phyloP scores from a whole-genome alignment of 1,139 yeast species.

The Debaryomyces coudertii region DNA sequence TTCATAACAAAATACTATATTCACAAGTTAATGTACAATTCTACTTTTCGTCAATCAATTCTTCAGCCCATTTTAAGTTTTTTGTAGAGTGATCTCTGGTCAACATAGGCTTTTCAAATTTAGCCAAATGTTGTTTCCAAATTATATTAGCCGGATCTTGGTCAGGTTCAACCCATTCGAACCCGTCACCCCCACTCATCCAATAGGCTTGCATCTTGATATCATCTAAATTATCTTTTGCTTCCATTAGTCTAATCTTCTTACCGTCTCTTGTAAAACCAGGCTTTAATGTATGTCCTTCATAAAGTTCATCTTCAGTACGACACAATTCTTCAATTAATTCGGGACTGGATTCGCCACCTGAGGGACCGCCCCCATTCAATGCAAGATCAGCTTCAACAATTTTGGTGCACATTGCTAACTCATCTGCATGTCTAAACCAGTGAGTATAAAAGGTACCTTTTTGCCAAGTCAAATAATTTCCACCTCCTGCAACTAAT shows the following conservation, averaged over 20 bases:
- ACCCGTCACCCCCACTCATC: constrained; percentile 76
- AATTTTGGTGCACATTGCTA: constrained; percentile 65
- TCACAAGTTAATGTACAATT: constrained; percentile 7
- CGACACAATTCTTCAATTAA: constrained; percentile 46
- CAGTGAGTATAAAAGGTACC: constrained; percentile 70
- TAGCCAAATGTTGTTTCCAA: constrained; percentile 49
- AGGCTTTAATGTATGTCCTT: constrained; percentile 35
- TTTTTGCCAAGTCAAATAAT: constrained; percentile 60
- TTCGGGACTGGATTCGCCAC: constrained; percentile 39
- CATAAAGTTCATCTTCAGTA: constrained; percentile 26
- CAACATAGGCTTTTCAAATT: constrained; percentile 26
- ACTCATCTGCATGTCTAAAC: constrained; percentile 68
- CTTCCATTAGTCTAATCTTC: constrained; percentile 42
- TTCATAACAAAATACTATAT: constrained; percentile 7
- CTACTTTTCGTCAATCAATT: constrained; percentile 27
- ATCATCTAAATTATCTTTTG: constrained; percentile 53
- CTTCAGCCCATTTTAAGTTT: constrained; percentile 42
- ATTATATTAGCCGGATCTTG: constrained; percentile 73
- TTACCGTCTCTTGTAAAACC: constrained; percentile 43
- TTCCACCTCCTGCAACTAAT: constrained; percentile 53
- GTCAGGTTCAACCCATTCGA: constrained; percentile 81
- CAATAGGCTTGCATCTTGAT: constrained; percentile 71
- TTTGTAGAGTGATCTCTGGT: constrained; percentile 18
- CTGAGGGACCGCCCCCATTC: constrained; percentile 44
- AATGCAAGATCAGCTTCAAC: constrained; percentile 65